Evolutionary conservation across 2,329 filamentous ascomycete genomes (phyloP), one percentile per base, ranked within the genome.

Genomic region (Plectosphaerella plurivora): DNA sequence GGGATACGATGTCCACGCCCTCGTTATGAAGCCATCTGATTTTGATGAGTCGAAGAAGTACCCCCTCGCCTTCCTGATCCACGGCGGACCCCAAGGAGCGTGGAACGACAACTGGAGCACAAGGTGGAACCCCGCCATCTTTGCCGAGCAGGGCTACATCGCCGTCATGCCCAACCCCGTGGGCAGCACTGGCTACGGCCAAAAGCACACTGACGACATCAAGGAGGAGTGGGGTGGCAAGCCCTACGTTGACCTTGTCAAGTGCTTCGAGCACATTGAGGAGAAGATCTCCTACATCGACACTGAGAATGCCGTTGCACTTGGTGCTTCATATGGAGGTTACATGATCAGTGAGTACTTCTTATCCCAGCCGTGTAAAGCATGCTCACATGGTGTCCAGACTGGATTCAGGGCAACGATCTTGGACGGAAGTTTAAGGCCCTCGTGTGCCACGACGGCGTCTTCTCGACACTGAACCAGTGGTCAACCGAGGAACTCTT

Each of bases 341-440:
- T 89, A 83, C 63, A 89, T 90, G 87, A 84, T 89, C 57, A 89
- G 79, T 82, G 57, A 62, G 77, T 60, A 16, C 18, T 12, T 15
- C 5, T 4, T 10, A 18, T 18, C 2, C 22, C n/a, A 9, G 6
- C 7, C 24, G 3, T 18, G 10, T 5, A 2, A 3, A 36, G 14
- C n/a, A 28, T 51, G 48, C 61, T 69, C 42, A 68, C 56, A 22
- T 5, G 65, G 28, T 12, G 8, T 36, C 22, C 5, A 78, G 79
- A 96, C 66, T 96, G 92, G 91, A 91, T 96, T 61, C 91, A 96
- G 69, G 92, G 92, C 8, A 88, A 94, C 57, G 79, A 83, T 1
- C 79, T 97, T 0, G 91, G 91, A 18, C 84, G 89, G 25, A 84
- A 87, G 59, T 95, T 97, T 79, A 90, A 90, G 68, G 91, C 91